Percentiles rank a stretch among this genome's conserved stretches.
Evolutionary conservation across 805 yeast species (phyloP).

Genomic region (Kazachstania bromeliacearum): DNA sequence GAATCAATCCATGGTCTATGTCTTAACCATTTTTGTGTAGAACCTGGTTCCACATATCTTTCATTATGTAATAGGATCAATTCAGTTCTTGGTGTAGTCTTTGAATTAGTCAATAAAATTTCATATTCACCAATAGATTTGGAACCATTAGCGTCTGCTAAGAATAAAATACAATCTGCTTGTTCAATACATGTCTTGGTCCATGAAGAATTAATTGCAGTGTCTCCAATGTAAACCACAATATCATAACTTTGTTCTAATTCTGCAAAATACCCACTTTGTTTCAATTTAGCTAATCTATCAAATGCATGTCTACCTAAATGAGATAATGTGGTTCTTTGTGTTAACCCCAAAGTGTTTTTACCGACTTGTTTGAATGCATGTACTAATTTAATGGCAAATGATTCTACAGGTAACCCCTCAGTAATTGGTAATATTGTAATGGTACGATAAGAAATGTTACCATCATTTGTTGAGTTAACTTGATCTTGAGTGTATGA

Average conservation of each 20-base stretch:
- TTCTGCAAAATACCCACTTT: constrained; percentile 83
- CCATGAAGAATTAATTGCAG: constrained; percentile 78
- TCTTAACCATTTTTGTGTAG: constrained; percentile 77
- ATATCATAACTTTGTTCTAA: constrained; percentile 82
- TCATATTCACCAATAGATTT: constrained; percentile 83
- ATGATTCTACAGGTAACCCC: constrained; percentile 80
- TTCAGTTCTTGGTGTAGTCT: constrained; percentile 82
- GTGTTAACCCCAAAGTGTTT: constrained; percentile 70
- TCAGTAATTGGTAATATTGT: constrained; percentile 70
- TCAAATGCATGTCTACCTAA: constrained; percentile 91
- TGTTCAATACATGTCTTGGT: constrained; percentile 86
- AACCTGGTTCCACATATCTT: constrained; percentile 71
- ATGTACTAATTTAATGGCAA: constrained; percentile 63
- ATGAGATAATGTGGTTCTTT: constrained; percentile 67
- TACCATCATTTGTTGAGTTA: constrained; percentile 2
- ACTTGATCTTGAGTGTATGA: constrained; percentile 2
- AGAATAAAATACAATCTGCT: constrained; percentile 84
- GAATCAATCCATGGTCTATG: constrained; percentile 83
- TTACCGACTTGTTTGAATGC: constrained; percentile 67
- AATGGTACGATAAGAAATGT: constrained; percentile 56
- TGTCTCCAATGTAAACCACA: constrained; percentile 84
- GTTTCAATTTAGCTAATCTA: constrained; percentile 71
- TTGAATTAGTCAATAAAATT: constrained; percentile 57
- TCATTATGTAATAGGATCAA: constrained; percentile 78
- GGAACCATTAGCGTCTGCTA: constrained; percentile 73